phyloP scores from a whole-genome alignment of 75 land plant species.

The Picea glauca region DNA sequence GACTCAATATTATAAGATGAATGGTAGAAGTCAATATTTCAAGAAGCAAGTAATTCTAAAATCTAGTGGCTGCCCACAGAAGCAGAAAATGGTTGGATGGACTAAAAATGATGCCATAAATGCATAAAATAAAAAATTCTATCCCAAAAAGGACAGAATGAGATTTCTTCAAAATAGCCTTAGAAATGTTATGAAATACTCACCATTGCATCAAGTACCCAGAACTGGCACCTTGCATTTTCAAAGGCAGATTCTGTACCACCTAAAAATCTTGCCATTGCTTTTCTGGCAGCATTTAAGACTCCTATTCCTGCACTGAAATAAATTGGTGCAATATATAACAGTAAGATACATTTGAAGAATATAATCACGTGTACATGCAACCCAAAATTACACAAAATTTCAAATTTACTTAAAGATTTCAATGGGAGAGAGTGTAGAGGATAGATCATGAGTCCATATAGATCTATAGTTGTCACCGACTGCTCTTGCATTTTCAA shows the following conservation, averaged over 20 bases:
- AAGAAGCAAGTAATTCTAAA: too few species aligned
- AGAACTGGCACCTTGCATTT: conserved; percentile 80
- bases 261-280: conserved; percentile 94
- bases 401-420: too few species aligned
- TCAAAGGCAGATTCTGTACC: conserved; percentile 63
- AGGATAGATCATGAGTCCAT: neutral
- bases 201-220: conserved; percentile 92
- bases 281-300: conserved; percentile 87
- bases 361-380: neutral
- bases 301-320: conserved; percentile 99
- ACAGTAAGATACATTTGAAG: neutral
- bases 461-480: conserved; percentile 1
- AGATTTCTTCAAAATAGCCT: neutral
- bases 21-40: too few species aligned
- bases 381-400: neutral
- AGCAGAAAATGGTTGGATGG: too few species aligned
- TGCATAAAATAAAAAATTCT: too few species aligned
- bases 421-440: neutral
- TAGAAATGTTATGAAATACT: conserved; percentile 10
- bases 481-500: neutral
- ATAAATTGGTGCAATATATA: neutral
- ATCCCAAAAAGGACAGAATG: neutral
- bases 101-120: too few species aligned
- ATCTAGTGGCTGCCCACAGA: too few species aligned
- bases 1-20: too few species aligned